These are phyloP conservation scores for Plantago ovata DNA, from an alignment of 257 asterid genomes.

Conservation along the genomic window DNA sequence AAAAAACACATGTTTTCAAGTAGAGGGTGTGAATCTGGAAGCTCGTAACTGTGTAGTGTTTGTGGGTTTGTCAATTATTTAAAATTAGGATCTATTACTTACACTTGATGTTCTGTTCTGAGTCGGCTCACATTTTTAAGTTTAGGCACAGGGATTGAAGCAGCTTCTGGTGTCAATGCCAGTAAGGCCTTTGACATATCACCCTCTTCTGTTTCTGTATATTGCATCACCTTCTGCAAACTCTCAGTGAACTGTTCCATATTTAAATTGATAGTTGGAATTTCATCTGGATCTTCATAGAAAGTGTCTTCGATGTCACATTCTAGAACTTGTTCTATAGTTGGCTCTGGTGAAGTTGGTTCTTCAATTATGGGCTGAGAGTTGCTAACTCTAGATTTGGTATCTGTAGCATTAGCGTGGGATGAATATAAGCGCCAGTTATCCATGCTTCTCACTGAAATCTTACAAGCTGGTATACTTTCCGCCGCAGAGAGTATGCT, in stretches of 20 bases:
- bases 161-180: slow-evolving; percentile 74
- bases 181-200: slow-evolving; percentile 83
- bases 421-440: slow-evolving; percentile 61
- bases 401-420: slow-evolving; percentile 30
- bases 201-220: slow-evolving; percentile 57
- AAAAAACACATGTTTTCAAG: slow-evolving; percentile 19
- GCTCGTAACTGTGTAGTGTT: slow-evolving; percentile 68
- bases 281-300: slow-evolving; percentile 65
- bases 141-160: slow-evolving; percentile 87
- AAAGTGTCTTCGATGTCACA: slow-evolving; percentile 56
- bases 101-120: slow-evolving; percentile 98
- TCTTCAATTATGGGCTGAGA: slow-evolving; percentile 67
- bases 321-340: slow-evolving; percentile 47
- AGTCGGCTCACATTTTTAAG: slow-evolving; percentile 79
- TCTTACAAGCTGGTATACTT: slow-evolving; percentile 35
- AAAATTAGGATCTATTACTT: slow-evolving; percentile 37
- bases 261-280: slow-evolving; percentile 82
- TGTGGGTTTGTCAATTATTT: neutral
- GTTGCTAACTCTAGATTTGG: slow-evolving; percentile 28
- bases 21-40: no score
- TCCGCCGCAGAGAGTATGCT: slow-evolving; percentile 44
- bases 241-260: slow-evolving; percentile 74
- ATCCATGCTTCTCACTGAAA: slow-evolving; percentile 31
- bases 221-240: slow-evolving; percentile 59
- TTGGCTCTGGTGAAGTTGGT: slow-evolving; percentile 57